Evolutionary conservation across 345 rosid genomes (phyloP).

Genomic region (Acer negundo): DNA sequence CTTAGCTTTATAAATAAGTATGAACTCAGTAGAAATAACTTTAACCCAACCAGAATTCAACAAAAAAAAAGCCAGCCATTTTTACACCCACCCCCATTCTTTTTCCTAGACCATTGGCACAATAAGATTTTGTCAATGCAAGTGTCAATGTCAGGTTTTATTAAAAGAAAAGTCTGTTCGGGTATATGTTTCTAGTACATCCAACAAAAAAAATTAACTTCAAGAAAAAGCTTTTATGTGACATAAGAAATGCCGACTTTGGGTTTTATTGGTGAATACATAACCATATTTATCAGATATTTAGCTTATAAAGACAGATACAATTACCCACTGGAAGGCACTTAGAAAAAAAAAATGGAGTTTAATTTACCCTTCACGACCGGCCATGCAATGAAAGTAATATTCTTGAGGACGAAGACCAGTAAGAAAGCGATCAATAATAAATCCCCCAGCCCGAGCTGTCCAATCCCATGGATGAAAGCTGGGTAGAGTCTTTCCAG

Average conservation of each 20-base stretch:
- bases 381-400: slow-evolving; percentile 99
- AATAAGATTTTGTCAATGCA: not conserved
- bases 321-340: not conserved
- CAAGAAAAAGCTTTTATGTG: not conserved
- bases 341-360: not conserved
- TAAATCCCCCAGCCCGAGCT: slow-evolving; percentile 96
- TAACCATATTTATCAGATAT: not conserved
- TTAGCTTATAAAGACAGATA: not conserved
- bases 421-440: slow-evolving; percentile 90
- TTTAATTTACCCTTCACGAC: slow-evolving; percentile 91
- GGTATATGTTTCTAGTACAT: not conserved
- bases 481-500: slow-evolving; percentile 97
- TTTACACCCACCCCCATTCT: not conserved
- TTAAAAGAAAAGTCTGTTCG: not conserved
- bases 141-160: not conserved
- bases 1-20: not conserved
- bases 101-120: not conserved
- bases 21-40: not conserved
- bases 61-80: not conserved
- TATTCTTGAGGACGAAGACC: slow-evolving; percentile 99
- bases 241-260: not conserved
- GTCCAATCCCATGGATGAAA: slow-evolving; percentile 99
- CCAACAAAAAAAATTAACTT: not conserved
- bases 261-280: not conserved
- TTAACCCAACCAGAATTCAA: not conserved